Base-by-base conservation (phyloP, 2,329 filamentous ascomycete species). In the Neonectria magnoliae region DNA sequence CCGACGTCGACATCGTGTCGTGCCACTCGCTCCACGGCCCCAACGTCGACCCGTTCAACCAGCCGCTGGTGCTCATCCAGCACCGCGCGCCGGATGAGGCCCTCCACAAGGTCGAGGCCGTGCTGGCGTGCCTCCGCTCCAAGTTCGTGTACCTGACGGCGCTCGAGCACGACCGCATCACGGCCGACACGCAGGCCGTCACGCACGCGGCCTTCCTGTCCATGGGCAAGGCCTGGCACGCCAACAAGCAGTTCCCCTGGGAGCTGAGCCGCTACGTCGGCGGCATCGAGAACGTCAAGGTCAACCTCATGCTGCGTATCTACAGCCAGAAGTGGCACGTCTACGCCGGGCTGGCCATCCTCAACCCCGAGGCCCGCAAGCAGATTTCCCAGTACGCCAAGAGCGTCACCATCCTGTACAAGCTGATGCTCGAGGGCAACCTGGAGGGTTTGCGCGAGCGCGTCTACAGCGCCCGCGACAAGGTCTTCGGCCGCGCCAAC, bases 321-420 rank as follows among this genome's bases (percentile, higher is more conserved):
- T 99, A 98, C 83, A 91, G 91, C 65, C 97, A 98, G 80, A 99
- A 98, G 80, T 99, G 97, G 97, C 97, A 99, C 82, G 96, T 99
- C 62, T 99, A 99, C 79, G 96, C 96, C 20, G 96, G 96, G 0
- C 90, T 99, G 9, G 96, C 97, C 11, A 99, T 99, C 76, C 87
- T 99, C 63, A 99, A 99, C 78, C 96, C 96, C 0, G 91, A 94
- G 63, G 96, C 96, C 4, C 92, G 92, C 78, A 87, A 91, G 78
- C 96, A 99, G 81, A 98, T 99, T 75, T 88, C 91, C 60, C 94
- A 98, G 83, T 99, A 98, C 78, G 95, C 96, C 10, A 86, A 91
- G 74, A 94, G 91, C 47, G 95, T 97, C 20, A 98, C 96, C 0
- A 94, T 97, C 74, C 85, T 99, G 20, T 99, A 94, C 85, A 98